Conservation (phyloP, 306 rosid species). For the Sesbania bispinosa region DNA sequence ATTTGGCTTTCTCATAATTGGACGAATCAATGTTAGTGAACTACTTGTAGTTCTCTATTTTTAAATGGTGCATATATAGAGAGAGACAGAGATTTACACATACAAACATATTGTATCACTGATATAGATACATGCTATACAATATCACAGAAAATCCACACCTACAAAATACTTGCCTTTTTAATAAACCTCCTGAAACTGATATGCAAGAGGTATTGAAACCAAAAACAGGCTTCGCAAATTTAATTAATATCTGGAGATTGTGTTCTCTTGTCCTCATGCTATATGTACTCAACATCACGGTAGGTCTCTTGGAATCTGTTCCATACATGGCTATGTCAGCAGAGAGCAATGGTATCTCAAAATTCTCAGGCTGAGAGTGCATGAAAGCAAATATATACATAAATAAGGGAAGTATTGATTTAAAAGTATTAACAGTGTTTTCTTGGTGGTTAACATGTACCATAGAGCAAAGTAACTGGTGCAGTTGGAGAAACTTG, state of each 20-base stretch:
- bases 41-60: neutral
- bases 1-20: neutral
- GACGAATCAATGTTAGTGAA: conserved; percentile 4
- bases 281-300: conserved; percentile 72
- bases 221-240: conserved; percentile 71
- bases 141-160: neutral
- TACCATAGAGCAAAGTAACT: conserved; percentile 81
- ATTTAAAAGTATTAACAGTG: no score
- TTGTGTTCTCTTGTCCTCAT: conserved; percentile 63
- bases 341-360: conserved; percentile 10
- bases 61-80: neutral
- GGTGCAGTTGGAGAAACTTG: conserved; percentile 69
- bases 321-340: conserved; percentile 29
- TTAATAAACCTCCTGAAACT: conserved; percentile 64
- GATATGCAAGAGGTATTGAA: conserved; percentile 74
- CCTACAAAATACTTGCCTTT: conserved; percentile 51
- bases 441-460: conserved; percentile 4
- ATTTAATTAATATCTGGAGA: conserved; percentile 50
- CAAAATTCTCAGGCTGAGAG: no score
- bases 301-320: conserved; percentile 78
- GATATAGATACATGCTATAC: neutral
- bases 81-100: neutral
- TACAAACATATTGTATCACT: neutral
- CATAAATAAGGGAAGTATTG: no score
- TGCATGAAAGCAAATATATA: no score